Conservation (phyloP, 1,284 basidiomycete genomes). For the Kalmanozyma brasiliensis region DNA sequence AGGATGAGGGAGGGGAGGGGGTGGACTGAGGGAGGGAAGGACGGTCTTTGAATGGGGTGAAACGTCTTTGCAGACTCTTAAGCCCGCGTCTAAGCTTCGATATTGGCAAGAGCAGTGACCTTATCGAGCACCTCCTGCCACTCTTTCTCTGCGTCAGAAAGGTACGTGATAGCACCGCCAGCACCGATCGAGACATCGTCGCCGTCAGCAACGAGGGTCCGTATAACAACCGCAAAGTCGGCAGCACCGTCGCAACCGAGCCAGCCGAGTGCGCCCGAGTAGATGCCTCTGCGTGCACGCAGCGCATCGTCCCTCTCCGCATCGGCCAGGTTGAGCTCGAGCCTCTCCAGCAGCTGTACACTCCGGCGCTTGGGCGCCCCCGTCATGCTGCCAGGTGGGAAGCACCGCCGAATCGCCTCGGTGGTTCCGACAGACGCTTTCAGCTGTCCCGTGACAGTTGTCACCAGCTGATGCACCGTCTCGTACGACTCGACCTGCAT, state of each 20-base stretch:
- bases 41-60: background rate
- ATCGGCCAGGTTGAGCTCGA: conserved; percentile 72
- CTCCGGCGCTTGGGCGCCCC: conserved; percentile 95
- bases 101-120: conserved; percentile 60
- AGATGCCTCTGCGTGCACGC: conserved; percentile 74
- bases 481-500: conserved; percentile 91
- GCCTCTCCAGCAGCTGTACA: conserved; percentile 84
- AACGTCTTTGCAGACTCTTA: too few species aligned
- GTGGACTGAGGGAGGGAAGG: background rate
- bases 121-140: conserved; percentile 95
- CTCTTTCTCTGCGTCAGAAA: conserved; percentile 85
- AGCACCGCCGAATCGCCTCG: conserved; percentile 79
- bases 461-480: conserved; percentile 95
- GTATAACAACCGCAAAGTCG: conserved; percentile 95
- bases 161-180: conserved; percentile 93
- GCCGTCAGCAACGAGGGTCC: conserved; percentile 86
- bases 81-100: conserved; percentile 35
- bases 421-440: conserved; percentile 72
- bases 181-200: conserved; percentile 76
- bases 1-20: background rate
- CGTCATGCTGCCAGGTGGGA: conserved; percentile 86
- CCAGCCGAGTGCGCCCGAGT: conserved; percentile 88
- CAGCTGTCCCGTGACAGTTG: conserved; percentile 77
- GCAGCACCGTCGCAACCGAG: conserved; percentile 87
- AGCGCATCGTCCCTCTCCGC: conserved; percentile 30